Conservation (phyloP, 2,329 filamentous ascomycete genomes). For the Paecilomyces variotii region DNA sequence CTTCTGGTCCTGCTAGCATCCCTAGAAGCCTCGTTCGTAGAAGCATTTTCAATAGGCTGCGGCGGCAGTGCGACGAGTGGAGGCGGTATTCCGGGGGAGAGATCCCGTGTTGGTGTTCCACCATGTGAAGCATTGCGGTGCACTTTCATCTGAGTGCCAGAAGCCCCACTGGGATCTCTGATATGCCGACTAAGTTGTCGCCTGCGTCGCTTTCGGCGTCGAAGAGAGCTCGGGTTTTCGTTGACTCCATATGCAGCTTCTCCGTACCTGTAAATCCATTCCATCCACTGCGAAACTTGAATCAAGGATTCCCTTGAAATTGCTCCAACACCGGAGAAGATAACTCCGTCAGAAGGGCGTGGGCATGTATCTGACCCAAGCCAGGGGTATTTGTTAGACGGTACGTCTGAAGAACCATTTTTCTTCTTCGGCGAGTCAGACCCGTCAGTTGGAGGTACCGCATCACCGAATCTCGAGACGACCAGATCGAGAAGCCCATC, state of each 20-base stretch:
- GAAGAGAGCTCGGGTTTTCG: constrained; percentile 64
- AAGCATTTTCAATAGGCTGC: constrained; percentile 9
- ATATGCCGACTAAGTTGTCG: constrained; percentile 21
- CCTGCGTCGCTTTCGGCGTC: constrained; percentile 34
- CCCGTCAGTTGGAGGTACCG: constrained; percentile 24
- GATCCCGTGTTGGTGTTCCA: constrained; percentile 10
- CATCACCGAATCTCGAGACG: constrained; percentile 74
- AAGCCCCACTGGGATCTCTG: constrained; percentile 6
- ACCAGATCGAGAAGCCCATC: constrained; percentile 82
- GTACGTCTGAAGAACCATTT: constrained; percentile 6
- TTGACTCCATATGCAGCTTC: constrained; percentile 76
- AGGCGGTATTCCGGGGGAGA: constrained; percentile 36
- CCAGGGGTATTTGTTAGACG: constrained; percentile 49
- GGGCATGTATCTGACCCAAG: constrained; percentile 63
- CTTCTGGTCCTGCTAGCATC: constrained; percentile 11
- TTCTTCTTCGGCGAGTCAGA: constrained; percentile 8
- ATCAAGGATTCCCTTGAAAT: constrained; percentile 64
- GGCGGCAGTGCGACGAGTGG: constrained; percentile 28
- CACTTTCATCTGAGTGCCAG: neutral
- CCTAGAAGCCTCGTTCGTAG: constrained; percentile 7
- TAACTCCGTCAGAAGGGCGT: constrained; percentile 66
- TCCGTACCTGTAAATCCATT: constrained; percentile 77
- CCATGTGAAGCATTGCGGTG: constrained; percentile 3
- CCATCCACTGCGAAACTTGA: constrained; percentile 76
- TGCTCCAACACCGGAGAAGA: constrained; percentile 74